Evolutionary conservation across 306 rosid genomes (phyloP).

Genomic region (Quercus suber): DNA sequence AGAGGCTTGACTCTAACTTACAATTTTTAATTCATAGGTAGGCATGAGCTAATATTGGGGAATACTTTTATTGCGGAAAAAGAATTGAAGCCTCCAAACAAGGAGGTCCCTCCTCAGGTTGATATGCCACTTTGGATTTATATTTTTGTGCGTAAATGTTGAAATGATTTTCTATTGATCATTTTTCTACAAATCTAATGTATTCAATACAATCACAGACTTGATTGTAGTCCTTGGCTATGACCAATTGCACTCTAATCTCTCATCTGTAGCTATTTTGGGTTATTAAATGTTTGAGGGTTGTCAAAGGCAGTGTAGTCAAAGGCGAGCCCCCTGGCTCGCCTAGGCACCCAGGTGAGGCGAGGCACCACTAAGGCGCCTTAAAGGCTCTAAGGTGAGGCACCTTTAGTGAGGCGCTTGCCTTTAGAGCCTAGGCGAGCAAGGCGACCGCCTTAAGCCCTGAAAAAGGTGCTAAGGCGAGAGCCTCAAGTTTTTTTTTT

Average conservation of each 20-base stretch:
- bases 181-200: not conserved
- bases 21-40: conserved; percentile 44
- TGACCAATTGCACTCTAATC: not conserved
- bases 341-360: too few species aligned
- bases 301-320: not conserved
- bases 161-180: not conserved
- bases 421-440: too few species aligned
- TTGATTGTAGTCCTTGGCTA: not conserved
- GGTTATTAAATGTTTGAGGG: not conserved
- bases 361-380: too few species aligned
- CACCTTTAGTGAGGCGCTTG: too few species aligned
- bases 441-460: too few species aligned
- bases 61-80: conserved; percentile 56
- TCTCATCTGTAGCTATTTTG: not conserved
- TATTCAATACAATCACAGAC: not conserved
- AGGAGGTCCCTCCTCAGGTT: conserved; percentile 84
- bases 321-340: too few species aligned
- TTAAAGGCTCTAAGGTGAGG: too few species aligned
- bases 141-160: not conserved
- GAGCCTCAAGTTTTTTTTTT: too few species aligned
- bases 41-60: conserved; percentile 81
- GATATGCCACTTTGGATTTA: conserved; percentile 8
- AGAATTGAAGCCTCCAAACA: conserved; percentile 64
- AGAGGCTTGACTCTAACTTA: conserved; percentile 2
- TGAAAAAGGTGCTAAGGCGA: too few species aligned